A percentile compares a stretch with the other conserved stretches of the same genome.
Evolutionary conservation across 2,329 filamentous ascomycete genomes (phyloP).

Genomic region (Epichloe scottii): DNA sequence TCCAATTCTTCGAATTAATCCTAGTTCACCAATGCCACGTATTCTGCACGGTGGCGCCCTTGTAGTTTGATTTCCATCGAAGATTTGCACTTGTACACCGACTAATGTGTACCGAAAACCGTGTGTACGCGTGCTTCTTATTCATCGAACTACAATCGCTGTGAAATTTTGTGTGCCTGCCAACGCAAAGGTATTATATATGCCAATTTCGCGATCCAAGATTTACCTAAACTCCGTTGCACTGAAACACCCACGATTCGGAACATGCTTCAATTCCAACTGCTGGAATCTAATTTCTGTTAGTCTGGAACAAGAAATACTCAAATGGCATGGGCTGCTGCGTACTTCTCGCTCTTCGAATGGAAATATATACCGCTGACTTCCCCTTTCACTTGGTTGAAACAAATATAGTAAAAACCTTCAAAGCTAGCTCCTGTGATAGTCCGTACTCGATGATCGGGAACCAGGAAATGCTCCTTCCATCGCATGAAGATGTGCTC

Average conservation of each 20-base stretch:
- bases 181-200: background rate
- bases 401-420: constrained; percentile 98
- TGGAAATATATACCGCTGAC: constrained; percentile 97
- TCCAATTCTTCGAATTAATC: background rate
- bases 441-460: constrained; percentile 81
- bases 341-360: constrained; percentile 92
- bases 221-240: constrained; percentile 64
- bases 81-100: background rate
- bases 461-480: constrained; percentile 97
- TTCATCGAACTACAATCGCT: background rate
- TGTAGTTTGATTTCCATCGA: background rate
- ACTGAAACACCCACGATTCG: constrained; percentile 70
- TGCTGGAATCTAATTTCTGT: constrained; percentile 63
- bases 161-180: background rate
- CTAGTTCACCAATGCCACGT: background rate
- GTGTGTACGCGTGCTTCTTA: background rate
- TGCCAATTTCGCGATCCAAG: background rate
- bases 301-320: background rate
- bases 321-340: constrained; percentile 11
- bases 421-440: constrained; percentile 95
- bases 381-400: constrained; percentile 78
- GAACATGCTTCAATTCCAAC: constrained; percentile 78
- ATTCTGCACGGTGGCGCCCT: background rate
- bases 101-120: background rate
- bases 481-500: constrained; percentile 97